phyloP scores from a whole-genome alignment of 345 rosid species.

The Brassica rapa region DNA sequence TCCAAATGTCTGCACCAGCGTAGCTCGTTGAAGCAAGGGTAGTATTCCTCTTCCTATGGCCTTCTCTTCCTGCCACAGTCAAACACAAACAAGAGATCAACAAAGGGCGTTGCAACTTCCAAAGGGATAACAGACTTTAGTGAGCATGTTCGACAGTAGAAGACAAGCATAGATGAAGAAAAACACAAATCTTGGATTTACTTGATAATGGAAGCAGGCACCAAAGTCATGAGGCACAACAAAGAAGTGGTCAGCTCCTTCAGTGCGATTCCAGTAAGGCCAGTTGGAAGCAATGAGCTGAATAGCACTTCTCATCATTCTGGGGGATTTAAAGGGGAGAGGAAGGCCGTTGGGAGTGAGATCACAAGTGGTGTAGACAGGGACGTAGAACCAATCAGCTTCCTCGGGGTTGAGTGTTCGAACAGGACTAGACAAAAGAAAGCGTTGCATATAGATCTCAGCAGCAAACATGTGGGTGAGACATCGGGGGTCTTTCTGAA shows the following conservation, averaged over 20 bases:
- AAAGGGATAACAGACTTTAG: background rate
- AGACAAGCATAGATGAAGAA: background rate
- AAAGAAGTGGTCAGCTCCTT: slow-evolving; percentile 96
- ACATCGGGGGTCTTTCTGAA: slow-evolving; percentile 91
- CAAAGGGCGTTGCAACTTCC: slow-evolving; percentile 6
- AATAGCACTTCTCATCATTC: slow-evolving; percentile 98
- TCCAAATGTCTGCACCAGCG: slow-evolving; percentile 97
- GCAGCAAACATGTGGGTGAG: slow-evolving; percentile 98
- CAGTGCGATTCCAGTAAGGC: slow-evolving; percentile 97
- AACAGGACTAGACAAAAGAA: slow-evolving; percentile 90
- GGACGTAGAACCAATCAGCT: slow-evolving; percentile 99
- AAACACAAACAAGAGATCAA: slow-evolving; percentile 23
- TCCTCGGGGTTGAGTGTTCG: slow-evolving; percentile 92
- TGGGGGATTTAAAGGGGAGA: slow-evolving; percentile 92
- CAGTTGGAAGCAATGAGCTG: slow-evolving; percentile 93
- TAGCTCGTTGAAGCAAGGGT: slow-evolving; percentile 86
- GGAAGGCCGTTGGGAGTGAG: slow-evolving; percentile 93
- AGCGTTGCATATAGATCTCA: slow-evolving; percentile 95
- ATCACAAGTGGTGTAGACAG: slow-evolving; percentile 96
- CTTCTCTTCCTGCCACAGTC: slow-evolving; percentile 77
- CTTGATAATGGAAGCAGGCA: slow-evolving; percentile 97
- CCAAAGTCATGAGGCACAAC: slow-evolving; percentile 98
- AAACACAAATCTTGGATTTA: slow-evolving; percentile 29
- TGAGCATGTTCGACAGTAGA: background rate
- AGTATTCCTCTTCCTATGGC: slow-evolving; percentile 96